These are phyloP conservation scores for Aphanomyces euteiches DNA, from an alignment of 352 stramenopile species.

Conservation along the genomic window DNA sequence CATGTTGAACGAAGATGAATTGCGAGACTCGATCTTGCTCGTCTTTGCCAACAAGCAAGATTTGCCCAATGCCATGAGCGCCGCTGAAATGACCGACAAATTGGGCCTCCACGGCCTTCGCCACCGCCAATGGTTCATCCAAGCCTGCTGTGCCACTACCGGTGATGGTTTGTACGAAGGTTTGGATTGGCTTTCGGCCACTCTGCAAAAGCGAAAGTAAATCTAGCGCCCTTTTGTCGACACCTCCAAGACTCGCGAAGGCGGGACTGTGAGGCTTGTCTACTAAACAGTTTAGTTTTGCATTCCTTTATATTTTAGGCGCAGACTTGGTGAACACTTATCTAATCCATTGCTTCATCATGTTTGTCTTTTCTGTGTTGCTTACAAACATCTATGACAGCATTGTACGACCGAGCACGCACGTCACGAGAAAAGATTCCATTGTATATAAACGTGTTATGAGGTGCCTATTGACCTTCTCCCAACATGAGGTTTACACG, in stretches of 20 bases:
- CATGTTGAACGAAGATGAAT: conserved; percentile 98
- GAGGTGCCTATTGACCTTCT: conserved; percentile 38
- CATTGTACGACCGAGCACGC: too few species aligned
- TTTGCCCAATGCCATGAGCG: conserved; percentile 97
- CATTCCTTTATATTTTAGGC: conserved; percentile 34
- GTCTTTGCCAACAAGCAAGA: conserved; percentile 99
- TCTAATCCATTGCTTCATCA: conserved; percentile 27
- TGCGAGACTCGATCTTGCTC: conserved; percentile 95
- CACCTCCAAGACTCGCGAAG: too few species aligned
- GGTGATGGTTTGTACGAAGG: conserved; percentile 99
- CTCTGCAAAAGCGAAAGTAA: conserved; percentile 82
- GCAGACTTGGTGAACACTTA: conserved; percentile 19
- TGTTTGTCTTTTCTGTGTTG: neutral
- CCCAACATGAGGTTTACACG: conserved; percentile 92
- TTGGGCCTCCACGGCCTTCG: conserved; percentile 95
- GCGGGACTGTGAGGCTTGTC: too few species aligned
- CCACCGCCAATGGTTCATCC: conserved; percentile 99
- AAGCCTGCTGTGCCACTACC: conserved; percentile 98
- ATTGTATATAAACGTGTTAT: too few species aligned
- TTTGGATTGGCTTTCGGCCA: conserved; percentile 96
- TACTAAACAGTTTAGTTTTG: conserved; percentile 28
- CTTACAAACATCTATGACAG: too few species aligned
- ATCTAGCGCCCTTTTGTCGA: neutral
- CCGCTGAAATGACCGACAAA: conserved; percentile 99
- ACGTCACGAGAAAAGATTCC: too few species aligned